Percentiles rank a stretch among this genome's conserved stretches.
These are phyloP conservation scores for Hysterium pulicare DNA, from an alignment of 2,329 filamentous ascomycete genomes.

Conservation along the genomic window DNA sequence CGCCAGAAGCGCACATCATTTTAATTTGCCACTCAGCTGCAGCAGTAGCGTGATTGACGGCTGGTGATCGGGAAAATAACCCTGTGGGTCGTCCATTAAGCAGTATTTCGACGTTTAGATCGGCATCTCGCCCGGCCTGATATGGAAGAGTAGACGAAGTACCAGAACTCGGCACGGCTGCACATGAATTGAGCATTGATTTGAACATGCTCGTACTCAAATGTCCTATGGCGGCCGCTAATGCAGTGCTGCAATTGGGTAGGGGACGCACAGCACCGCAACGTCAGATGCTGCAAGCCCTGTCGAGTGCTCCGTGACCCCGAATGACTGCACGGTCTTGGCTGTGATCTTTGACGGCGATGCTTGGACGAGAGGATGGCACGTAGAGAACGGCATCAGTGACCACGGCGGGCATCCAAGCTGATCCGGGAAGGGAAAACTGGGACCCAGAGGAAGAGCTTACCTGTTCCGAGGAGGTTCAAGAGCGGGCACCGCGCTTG, in stretches of 20 bases:
- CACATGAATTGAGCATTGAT: slow-evolving; percentile 18
- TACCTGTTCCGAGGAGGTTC: slow-evolving; percentile 17
- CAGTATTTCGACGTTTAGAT: slow-evolving; percentile 31
- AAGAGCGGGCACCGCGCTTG: slow-evolving; percentile 36
- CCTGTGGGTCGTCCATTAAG: slow-evolving; percentile 30
- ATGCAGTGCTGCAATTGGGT: slow-evolving; percentile 30
- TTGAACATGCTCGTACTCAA: slow-evolving; percentile 19
- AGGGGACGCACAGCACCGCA: slow-evolving; percentile 24
- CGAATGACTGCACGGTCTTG: slow-evolving; percentile 21
- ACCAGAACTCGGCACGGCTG: slow-evolving; percentile 23
- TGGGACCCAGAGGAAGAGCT: slow-evolving; percentile 23
- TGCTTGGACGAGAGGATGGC: slow-evolving; percentile 16
- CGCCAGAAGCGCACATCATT: slow-evolving; percentile 27
- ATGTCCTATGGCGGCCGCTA: slow-evolving; percentile 28
- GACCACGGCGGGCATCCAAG: slow-evolving; percentile 15
- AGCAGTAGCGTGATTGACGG: slow-evolving; percentile 35
- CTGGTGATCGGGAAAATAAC: slow-evolving; percentile 29
- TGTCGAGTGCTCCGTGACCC: slow-evolving; percentile 26
- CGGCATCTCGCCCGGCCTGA: slow-evolving; percentile 29
- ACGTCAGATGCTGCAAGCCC: slow-evolving; percentile 32
- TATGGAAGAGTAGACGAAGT: slow-evolving; percentile 29
- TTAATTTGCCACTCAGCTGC: slow-evolving; percentile 34
- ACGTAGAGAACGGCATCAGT: slow-evolving; percentile 27
- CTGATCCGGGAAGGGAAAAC: slow-evolving; percentile 21
- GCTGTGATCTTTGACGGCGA: slow-evolving; percentile 23